Evolutionary conservation across 2,329 filamentous ascomycete genomes (phyloP).

Genomic region (Ceratocystis alfenasii): DNA sequence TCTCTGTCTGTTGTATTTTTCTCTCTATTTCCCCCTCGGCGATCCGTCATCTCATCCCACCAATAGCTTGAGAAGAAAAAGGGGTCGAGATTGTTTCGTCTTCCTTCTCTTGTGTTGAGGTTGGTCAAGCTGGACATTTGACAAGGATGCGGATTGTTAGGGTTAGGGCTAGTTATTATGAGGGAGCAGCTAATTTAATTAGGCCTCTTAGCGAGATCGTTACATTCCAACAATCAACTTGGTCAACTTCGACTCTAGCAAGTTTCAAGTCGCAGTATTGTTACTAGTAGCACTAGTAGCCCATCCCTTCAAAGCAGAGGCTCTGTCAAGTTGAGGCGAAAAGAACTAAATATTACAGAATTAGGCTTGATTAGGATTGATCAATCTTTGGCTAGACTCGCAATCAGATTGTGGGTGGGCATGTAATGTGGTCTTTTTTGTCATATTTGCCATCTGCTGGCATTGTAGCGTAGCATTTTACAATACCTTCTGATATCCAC

Average conservation of each 20-base stretch:
- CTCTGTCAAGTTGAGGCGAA: too few relatives aligned
- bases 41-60: constrained; percentile 11
- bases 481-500: neutral
- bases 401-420: neutral
- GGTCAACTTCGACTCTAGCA: neutral
- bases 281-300: too few relatives aligned
- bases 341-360: too few relatives aligned
- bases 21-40: neutral
- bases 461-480: neutral
- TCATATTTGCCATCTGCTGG: neutral
- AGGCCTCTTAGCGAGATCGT: neutral
- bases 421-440: neutral
- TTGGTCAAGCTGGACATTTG: neutral
- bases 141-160: neutral
- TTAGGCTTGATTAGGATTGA: too few relatives aligned
- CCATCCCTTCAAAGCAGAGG: too few relatives aligned
- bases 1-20: too few relatives aligned
- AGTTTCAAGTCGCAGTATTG: neutral
- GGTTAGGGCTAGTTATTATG: neutral
- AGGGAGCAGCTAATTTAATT: too few relatives aligned
- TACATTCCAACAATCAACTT: neutral
- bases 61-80: neutral
- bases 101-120: too few relatives aligned
- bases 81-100: neutral
- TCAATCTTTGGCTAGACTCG: too few relatives aligned